Conservation (phyloP, 1,284 basidiomycete genomes). For the Malassezia japonica region DNA sequence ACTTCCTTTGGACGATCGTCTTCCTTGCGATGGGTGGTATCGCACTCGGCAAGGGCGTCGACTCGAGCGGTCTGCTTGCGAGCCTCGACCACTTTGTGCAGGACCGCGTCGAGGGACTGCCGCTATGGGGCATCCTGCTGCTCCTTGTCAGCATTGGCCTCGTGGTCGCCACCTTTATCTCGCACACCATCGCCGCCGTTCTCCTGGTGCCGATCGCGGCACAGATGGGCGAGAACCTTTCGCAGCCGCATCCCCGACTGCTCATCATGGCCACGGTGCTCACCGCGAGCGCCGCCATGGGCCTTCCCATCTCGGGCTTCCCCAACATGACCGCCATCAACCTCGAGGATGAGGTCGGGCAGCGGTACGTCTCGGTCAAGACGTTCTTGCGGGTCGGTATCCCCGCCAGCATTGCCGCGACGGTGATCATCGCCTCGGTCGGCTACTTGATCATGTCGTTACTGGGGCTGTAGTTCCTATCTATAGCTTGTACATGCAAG, state of each 20-base stretch:
- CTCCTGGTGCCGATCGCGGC: constrained; percentile 90
- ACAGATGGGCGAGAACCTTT: constrained; percentile 69
- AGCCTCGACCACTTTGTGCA: constrained; percentile 55
- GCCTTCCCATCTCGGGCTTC: constrained; percentile 93
- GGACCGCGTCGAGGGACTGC: constrained; percentile 60
- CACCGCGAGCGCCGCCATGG: constrained; percentile 93
- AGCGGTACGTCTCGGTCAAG: constrained; percentile 53
- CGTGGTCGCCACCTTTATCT: constrained; percentile 56
- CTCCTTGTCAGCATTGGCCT: constrained; percentile 76
- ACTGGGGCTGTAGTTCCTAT: constrained; percentile 12
- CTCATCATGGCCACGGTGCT: constrained; percentile 60
- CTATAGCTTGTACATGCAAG: neutral
- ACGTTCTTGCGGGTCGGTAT: constrained; percentile 92
- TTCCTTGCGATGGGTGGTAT: constrained; percentile 80
- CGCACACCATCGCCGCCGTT: constrained; percentile 69
- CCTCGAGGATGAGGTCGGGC: constrained; percentile 88
- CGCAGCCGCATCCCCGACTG: constrained; percentile 38
- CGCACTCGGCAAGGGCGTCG: constrained; percentile 85
- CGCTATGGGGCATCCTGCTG: constrained; percentile 71
- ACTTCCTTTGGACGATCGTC: constrained; percentile 47
- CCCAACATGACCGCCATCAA: constrained; percentile 65
- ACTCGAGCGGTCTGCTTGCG: constrained; percentile 72
- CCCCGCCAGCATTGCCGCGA: constrained; percentile 77
- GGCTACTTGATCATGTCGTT: constrained; percentile 41
- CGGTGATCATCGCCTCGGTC: constrained; percentile 51